A percentile compares a stretch with the other conserved stretches of the same genome.
These are phyloP conservation scores for Sphagnum fallax DNA, from an alignment of 228 moss, liverwort and hornwort species.

Conservation along the genomic window DNA sequence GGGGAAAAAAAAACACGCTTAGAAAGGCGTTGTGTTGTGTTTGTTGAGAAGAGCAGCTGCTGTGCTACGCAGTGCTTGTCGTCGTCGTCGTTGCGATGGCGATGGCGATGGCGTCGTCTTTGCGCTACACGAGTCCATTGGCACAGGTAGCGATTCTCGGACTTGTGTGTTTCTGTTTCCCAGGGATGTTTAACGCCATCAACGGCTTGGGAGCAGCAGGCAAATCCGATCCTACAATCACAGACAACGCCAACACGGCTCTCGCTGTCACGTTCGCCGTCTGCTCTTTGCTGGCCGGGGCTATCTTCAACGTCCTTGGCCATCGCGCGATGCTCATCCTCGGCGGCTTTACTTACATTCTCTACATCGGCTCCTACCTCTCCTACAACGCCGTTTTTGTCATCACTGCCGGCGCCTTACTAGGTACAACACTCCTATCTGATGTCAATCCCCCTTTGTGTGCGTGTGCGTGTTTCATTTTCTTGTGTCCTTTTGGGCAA, in stretches of 20 bases:
- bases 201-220: constrained; percentile 89
- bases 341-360: constrained; percentile 74
- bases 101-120: neutral
- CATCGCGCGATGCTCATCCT: constrained; percentile 46
- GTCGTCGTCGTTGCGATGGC: no score
- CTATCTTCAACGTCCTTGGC: constrained; percentile 72
- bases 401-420: constrained; percentile 50
- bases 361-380: constrained; percentile 88
- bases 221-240: constrained; percentile 62
- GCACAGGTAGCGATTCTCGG: constrained; percentile 57
- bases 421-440: constrained; percentile 14
- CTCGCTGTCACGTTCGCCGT: constrained; percentile 77
- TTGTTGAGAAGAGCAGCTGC: no score
- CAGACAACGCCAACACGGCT: constrained; percentile 86
- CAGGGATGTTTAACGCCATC: constrained; percentile 93
- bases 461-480: neutral
- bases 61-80: no score
- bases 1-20: no score
- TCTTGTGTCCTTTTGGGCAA: no score
- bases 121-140: constrained; percentile 34
- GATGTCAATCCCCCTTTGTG: neutral
- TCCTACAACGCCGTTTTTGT: constrained; percentile 55
- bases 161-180: constrained; percentile 73
- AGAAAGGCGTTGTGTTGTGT: no score
- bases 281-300: constrained; percentile 70